A percentile compares a stretch with the other conserved stretches of the same genome.
Evolutionary conservation across 2,329 filamentous ascomycete species (phyloP).

Genomic region (Fonsecaea erecta): DNA sequence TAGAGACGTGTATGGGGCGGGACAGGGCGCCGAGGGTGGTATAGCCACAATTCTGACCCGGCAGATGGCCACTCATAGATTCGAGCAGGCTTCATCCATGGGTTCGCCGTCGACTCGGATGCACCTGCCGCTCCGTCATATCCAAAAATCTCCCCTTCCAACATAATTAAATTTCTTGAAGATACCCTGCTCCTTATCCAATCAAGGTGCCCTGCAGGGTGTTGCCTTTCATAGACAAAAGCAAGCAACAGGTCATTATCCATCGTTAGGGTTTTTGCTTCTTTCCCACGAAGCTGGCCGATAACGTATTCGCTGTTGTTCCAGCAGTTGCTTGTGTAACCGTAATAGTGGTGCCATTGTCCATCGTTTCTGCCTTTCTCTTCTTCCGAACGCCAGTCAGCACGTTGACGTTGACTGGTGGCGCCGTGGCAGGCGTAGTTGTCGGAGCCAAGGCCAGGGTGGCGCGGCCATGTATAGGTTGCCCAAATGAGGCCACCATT

Average conservation of each 20-base stretch:
- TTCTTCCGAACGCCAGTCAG: constrained; percentile 36
- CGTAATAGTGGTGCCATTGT: background rate
- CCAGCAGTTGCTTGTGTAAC: background rate
- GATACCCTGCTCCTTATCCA: constrained; percentile 15
- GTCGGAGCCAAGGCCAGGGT: constrained; percentile 13
- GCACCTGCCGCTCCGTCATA: constrained; percentile 14
- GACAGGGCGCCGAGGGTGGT: constrained; percentile 2
- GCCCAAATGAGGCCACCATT: constrained; percentile 26
- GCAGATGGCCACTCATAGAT: constrained; percentile 7
- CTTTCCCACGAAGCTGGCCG: constrained; percentile 33
- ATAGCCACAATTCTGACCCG: constrained; percentile 21
- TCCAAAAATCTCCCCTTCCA: constrained; percentile 2
- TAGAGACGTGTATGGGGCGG: background rate
- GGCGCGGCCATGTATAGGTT: constrained; percentile 18
- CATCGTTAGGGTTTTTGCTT: constrained; percentile 31
- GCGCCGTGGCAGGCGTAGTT: constrained; percentile 1
- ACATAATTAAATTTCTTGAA: background rate
- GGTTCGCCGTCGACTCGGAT: background rate
- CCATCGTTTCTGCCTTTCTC: constrained; percentile 31
- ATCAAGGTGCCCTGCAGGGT: constrained; percentile 3
- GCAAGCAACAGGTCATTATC: background rate
- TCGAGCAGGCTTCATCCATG: background rate
- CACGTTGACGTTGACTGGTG: constrained; percentile 27
- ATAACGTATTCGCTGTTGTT: constrained; percentile 18
- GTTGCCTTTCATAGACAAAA: background rate